Evolutionary conservation across 2,329 filamentous ascomycete genomes (phyloP).

Genomic region (Clarireedia monteithiana): DNA sequence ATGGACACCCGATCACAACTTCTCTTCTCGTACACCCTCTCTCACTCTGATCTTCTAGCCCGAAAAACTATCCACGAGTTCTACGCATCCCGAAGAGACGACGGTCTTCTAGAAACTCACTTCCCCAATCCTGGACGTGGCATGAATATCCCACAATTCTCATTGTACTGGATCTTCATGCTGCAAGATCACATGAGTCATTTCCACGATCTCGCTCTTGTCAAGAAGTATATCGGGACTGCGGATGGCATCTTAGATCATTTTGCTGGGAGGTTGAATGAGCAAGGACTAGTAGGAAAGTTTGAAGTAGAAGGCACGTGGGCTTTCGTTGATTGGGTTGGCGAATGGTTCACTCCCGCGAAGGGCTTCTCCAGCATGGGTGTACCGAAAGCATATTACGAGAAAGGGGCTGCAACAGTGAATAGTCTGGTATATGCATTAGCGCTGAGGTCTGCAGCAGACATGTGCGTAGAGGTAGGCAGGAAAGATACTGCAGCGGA

Average conservation of each 20-base stretch:
- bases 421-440: background rate
- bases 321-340: background rate
- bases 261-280: background rate
- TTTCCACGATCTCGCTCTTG: background rate
- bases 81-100: constrained; percentile 9
- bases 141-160: background rate
- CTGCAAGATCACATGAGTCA: background rate
- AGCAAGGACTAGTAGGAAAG: background rate
- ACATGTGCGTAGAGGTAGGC: background rate
- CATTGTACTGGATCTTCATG: background rate
- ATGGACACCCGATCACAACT: constrained; percentile 24
- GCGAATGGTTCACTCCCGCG: background rate
- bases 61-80: constrained; percentile 24
- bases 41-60: constrained; percentile 29
- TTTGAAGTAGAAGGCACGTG: background rate
- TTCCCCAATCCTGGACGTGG: constrained; percentile 24
- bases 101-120: constrained; percentile 23
- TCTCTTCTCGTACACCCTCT: constrained; percentile 29
- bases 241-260: background rate
- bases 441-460: background rate
- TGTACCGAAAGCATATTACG: background rate
- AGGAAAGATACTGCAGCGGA: background rate
- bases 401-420: background rate
- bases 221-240: background rate
- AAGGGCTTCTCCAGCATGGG: background rate